Percentiles rank a stretch among this genome's conserved stretches.
Evolutionary conservation across 169 alveolate species (phyloP).

Genomic region (Pseudocohnilembus persalinus): DNA sequence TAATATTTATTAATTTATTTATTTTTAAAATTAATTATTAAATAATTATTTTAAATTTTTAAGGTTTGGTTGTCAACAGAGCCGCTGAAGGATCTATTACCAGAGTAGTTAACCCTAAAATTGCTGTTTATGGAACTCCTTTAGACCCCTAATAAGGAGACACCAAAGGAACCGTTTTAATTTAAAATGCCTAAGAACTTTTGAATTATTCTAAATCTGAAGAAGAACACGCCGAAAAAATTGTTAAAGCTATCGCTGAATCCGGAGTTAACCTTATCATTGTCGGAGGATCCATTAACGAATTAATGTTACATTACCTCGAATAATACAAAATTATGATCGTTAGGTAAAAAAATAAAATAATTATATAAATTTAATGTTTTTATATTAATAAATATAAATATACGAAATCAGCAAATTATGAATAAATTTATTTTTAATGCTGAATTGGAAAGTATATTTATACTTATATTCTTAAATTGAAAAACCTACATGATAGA

Average conservation of each 20-base stretch:
- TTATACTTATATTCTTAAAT: too few species aligned
- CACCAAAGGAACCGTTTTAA: conserved; percentile 98
- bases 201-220: conserved; percentile 81
- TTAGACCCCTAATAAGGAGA: conserved; percentile 96
- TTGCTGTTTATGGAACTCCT: conserved; percentile 96
- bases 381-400: too few species aligned
- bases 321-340: conserved; percentile 85
- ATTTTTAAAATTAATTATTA: background rate
- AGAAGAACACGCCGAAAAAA: conserved; percentile 79
- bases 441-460: too few species aligned
- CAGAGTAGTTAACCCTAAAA: conserved; percentile 92
- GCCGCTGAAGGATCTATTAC: conserved; percentile 92
- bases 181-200: conserved; percentile 97
- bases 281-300: conserved; percentile 83
- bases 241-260: conserved; percentile 77
- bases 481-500: too few species aligned
- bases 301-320: conserved; percentile 80
- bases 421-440: too few species aligned
- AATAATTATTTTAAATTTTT: conserved; percentile 18
- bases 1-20: too few species aligned
- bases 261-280: conserved; percentile 81
- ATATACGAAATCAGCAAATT: too few species aligned
- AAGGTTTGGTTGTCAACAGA: conserved; percentile 80
- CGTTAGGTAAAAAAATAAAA: conserved; percentile 47
- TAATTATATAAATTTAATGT: too few species aligned